Evolutionary conservation across 306 rosid genomes (phyloP).

Genomic region (Prunus kanzakura): DNA sequence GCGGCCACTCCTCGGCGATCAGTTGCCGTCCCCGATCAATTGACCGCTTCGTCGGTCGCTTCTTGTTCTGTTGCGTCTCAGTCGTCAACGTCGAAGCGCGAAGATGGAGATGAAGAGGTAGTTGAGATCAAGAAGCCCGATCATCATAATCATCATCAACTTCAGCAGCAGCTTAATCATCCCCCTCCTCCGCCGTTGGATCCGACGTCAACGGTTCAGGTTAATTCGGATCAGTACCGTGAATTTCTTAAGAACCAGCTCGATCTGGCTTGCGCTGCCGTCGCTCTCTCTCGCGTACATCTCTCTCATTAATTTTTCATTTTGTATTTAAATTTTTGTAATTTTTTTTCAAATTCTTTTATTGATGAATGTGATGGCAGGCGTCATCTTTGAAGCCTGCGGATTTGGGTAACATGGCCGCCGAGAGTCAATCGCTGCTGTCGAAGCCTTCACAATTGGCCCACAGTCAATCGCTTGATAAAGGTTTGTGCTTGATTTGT

Average conservation of each 20-base stretch:
- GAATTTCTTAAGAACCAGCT: conserved; percentile 47
- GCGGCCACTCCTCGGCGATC: conserved; percentile 14
- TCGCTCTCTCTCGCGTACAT: conserved; percentile 44
- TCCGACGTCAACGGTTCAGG: conserved; percentile 14
- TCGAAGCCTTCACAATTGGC: conserved; percentile 32
- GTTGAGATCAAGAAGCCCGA: conserved; percentile 44
- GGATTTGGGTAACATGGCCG: conserved; percentile 23
- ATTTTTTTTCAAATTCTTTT: background rate
- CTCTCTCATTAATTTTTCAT: background rate
- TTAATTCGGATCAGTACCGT: conserved; percentile 34
- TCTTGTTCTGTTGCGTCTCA: conserved; percentile 36
- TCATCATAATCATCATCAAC: conserved; percentile 11
- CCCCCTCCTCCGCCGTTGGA: conserved; percentile 27
- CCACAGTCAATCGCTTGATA: conserved; percentile 16
- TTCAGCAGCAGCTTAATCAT: conserved; percentile 16
- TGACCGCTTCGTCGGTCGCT: conserved; percentile 15
- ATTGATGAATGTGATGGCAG: conserved; percentile 24
- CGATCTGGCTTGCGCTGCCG: conserved; percentile 56
- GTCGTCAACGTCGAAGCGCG: conserved; percentile 45
- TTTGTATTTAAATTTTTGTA: background rate
- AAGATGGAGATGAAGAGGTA: conserved; percentile 35
- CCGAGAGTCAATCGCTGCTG: conserved; percentile 14
- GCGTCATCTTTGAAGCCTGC: conserved; percentile 35
- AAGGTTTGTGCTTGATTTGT: conserved; percentile 14
- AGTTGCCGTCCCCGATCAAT: conserved; percentile 12